Evolutionary conservation across 75 land plant species (phyloP).

Genomic region (Selaginella moellendorffii): DNA sequence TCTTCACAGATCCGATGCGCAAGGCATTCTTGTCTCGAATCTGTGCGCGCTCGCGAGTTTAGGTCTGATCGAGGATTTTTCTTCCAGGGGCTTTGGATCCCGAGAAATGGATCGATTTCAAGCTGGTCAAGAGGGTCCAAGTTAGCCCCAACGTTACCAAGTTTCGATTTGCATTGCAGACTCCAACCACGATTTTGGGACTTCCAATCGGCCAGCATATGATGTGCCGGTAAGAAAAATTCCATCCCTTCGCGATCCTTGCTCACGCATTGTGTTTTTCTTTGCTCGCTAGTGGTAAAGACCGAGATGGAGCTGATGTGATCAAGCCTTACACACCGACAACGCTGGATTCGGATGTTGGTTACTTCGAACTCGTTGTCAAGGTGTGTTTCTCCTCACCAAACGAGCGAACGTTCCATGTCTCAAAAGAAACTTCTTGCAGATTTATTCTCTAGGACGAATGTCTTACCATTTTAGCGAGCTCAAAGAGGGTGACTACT

Average conservation of each 20-base stretch:
- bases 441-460: constrained; percentile 73
- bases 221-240: constrained; percentile 53
- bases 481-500: constrained; percentile 51
- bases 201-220: constrained; percentile 93
- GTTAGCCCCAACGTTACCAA: constrained; percentile 83
- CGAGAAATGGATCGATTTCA: constrained; percentile 64
- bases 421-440: neutral
- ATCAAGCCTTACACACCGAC: constrained; percentile 88
- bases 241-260: neutral
- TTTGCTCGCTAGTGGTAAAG: constrained; percentile 49
- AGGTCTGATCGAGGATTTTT: neutral
- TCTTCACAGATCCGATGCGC: neutral
- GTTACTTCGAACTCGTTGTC: constrained; percentile 79
- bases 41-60: neutral
- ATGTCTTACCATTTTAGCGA: constrained; percentile 68
- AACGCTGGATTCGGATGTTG: constrained; percentile 71
- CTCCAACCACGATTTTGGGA: constrained; percentile 69
- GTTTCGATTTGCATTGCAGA: constrained; percentile 63
- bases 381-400: constrained; percentile 32
- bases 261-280: neutral
- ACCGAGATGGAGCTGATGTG: constrained; percentile 55
- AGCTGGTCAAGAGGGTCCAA: constrained; percentile 50
- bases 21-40: neutral
- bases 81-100: constrained; percentile 57
- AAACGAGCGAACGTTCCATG: neutral